phyloP scores from a whole-genome alignment of 495 filamentous ascomycete species.

The Saxophila tyrrhenica region DNA sequence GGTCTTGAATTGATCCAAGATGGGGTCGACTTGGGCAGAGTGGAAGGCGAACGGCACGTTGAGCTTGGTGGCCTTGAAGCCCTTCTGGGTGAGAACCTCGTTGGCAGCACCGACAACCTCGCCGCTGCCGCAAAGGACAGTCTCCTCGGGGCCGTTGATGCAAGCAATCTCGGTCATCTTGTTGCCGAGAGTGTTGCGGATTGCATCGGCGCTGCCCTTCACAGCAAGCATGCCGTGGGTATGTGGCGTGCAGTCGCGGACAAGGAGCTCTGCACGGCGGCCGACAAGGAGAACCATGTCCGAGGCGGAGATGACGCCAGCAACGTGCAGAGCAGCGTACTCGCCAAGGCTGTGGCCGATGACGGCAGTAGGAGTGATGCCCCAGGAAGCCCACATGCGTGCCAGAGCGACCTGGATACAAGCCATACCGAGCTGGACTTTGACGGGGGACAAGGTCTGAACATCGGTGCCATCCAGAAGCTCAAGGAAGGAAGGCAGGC shows the following conservation, averaged over 20 bases:
- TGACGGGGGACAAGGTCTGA: constrained; percentile 55
- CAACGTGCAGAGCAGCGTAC: constrained; percentile 73
- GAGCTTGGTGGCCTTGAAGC: constrained; percentile 43
- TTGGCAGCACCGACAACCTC: constrained; percentile 26
- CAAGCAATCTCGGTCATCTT: constrained; percentile 37
- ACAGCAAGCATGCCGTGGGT: constrained; percentile 54
- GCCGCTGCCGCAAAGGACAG: constrained; percentile 33
- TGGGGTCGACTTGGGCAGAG: constrained; percentile 40
- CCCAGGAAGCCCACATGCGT: constrained; percentile 69
- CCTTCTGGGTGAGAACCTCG: constrained; percentile 26
- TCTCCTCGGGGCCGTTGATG: constrained; percentile 38
- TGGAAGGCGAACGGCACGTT: constrained; percentile 46
- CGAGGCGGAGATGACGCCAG: constrained; percentile 65
- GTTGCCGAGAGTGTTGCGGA: constrained; percentile 29
- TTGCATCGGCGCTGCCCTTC: constrained; percentile 30
- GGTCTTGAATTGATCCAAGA: constrained; percentile 36
- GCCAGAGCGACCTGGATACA: constrained; percentile 81
- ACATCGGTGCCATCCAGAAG: constrained; percentile 53
- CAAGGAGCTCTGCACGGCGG: constrained; percentile 62
- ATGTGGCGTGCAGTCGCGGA: constrained; percentile 55
- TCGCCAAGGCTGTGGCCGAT: constrained; percentile 83
- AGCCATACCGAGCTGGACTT: constrained; percentile 65
- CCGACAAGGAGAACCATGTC: constrained; percentile 78
- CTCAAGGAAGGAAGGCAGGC: constrained; percentile 55
- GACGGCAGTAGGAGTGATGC: constrained; percentile 61